Conservation (phyloP, 805 yeast genomes). For the Zygosaccharomyces rouxii region DNA sequence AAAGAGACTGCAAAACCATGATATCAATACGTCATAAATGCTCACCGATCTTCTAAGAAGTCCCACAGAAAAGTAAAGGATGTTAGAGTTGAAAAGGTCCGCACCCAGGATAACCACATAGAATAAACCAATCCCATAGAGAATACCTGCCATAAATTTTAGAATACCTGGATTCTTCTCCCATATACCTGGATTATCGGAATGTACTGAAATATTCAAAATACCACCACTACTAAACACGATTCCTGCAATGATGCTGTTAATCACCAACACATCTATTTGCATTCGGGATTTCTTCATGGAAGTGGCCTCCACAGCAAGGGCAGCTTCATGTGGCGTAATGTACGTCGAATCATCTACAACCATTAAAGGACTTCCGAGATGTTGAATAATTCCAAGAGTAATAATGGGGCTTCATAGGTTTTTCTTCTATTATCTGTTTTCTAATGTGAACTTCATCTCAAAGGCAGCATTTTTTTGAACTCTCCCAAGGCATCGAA, state of each 20-base stretch:
- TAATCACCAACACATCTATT: constrained; percentile 53
- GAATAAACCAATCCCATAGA: constrained; percentile 68
- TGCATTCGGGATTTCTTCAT: constrained; percentile 76
- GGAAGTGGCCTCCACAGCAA: constrained; percentile 79
- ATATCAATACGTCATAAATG: constrained; percentile 53
- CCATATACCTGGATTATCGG: constrained; percentile 44
- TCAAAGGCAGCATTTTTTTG: not conserved
- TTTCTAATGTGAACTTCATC: not conserved
- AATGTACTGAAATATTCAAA: constrained; percentile 54
- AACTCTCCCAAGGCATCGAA: not conserved
- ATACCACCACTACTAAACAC: constrained; percentile 70
- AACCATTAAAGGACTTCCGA: constrained; percentile 17
- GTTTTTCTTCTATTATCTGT: not conserved
- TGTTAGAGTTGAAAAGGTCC: constrained; percentile 71
- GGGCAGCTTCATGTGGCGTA: constrained; percentile 75
- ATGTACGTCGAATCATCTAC: constrained; percentile 53
- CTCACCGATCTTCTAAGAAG: constrained; percentile 66
- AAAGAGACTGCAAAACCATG: constrained; percentile 65
- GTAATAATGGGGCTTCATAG: not conserved
- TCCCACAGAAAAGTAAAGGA: constrained; percentile 67
- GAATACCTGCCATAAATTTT: constrained; percentile 52
- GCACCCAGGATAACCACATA: constrained; percentile 72
- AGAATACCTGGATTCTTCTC: constrained; percentile 49
- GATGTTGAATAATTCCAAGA: not conserved
- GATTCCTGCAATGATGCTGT: constrained; percentile 66